phyloP scores from a whole-genome alignment of 495 filamentous ascomycete species.

The Hypoxylon lenormandii region DNA sequence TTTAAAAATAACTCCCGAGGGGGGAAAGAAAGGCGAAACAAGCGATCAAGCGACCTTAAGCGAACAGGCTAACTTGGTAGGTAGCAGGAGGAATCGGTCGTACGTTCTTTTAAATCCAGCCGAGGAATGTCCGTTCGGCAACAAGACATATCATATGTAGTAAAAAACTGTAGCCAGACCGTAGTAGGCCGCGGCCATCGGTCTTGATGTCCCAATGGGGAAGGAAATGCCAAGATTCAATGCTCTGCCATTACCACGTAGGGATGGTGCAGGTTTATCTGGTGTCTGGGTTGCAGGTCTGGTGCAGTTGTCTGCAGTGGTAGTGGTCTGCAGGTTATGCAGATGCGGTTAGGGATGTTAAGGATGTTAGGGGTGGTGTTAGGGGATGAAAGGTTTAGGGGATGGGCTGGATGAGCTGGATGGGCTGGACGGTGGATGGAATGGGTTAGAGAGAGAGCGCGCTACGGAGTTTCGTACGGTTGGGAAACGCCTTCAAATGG shows the following conservation, averaged over 20 bases:
- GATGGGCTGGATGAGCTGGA: no score
- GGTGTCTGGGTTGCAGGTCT: no score
- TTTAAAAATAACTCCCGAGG: conserved; percentile 46
- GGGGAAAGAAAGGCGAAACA: background rate
- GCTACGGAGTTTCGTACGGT: conserved; percentile 41
- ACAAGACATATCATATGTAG: no score
- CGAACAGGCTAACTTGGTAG: background rate
- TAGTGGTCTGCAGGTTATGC: no score
- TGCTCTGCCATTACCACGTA: background rate
- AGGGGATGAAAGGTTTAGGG: no score
- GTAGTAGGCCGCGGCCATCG: conserved; percentile 9
- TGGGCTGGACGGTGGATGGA: no score
- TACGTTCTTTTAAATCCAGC: conserved; percentile 45
- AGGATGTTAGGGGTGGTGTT: no score
- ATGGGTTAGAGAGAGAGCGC: background rate
- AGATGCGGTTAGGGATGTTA: no score
- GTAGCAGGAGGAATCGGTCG: background rate
- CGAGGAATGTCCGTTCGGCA: conserved; percentile 20
- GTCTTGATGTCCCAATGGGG: conserved; percentile 18
- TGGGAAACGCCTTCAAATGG: background rate
- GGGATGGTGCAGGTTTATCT: background rate
- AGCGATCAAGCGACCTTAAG: conserved; percentile 8
- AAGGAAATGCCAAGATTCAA: conserved; percentile 11
- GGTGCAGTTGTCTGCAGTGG: no score
- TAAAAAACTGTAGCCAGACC: no score